Conservation (phyloP, 2,329 filamentous ascomycete species). For the Tolypocladium album region DNA sequence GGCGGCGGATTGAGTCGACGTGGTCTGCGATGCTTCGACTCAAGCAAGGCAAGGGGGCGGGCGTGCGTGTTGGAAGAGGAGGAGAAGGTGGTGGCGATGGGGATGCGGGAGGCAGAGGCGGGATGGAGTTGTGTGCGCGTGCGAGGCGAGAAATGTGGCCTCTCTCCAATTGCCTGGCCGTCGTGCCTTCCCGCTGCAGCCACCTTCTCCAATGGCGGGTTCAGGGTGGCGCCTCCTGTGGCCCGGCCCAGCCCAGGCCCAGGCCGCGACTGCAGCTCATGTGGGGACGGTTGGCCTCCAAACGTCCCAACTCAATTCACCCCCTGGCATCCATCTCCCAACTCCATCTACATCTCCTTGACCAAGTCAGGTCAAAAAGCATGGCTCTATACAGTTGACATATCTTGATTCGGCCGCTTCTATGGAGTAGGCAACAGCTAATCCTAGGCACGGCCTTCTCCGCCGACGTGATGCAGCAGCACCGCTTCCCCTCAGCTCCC, state of each 20-base stretch:
- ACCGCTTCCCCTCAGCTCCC: constrained; percentile 1
- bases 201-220: neutral
- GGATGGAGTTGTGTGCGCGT: neutral
- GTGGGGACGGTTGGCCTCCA: neutral
- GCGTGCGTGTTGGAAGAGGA: neutral
- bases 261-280: neutral
- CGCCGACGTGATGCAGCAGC: neutral
- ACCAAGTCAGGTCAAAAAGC: too few species aligned
- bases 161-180: neutral
- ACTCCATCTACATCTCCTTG: neutral
- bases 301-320: neutral
- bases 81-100: neutral
- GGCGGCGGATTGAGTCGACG: constrained; percentile 3
- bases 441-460: too few species aligned
- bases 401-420: neutral
- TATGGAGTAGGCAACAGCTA: neutral
- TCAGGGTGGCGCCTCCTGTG: neutral
- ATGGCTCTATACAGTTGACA: too few species aligned
- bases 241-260: neutral
- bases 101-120: neutral
- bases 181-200: neutral
- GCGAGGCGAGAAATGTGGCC: neutral
- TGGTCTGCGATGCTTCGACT: neutral
- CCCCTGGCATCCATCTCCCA: neutral
- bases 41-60: neutral